These are phyloP conservation scores for Trichoderma harzianum DNA, from an alignment of 2,329 filamentous ascomycete species.

Conservation along the genomic window DNA sequence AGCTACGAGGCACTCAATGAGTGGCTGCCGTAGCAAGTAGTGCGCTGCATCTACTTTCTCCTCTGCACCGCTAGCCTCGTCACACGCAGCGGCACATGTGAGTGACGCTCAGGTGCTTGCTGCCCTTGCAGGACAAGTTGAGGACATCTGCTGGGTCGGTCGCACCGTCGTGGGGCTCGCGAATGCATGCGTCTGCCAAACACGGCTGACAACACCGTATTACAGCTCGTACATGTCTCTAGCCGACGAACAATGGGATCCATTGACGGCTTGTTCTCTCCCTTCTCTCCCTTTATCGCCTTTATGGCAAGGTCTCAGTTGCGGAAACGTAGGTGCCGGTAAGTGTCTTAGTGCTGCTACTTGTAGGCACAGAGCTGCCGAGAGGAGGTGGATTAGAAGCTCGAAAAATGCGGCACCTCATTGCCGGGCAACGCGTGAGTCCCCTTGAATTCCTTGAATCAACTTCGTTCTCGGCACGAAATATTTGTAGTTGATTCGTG, in stretches of 20 bases:
- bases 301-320: background rate
- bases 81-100: conserved; percentile 9
- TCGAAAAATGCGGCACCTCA: background rate
- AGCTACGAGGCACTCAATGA: conserved; percentile 17
- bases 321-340: background rate
- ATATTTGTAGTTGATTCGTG: background rate
- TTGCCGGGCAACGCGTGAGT: conserved; percentile 2
- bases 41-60: background rate
- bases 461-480: background rate
- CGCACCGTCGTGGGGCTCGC: background rate
- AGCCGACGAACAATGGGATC: background rate
- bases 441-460: background rate
- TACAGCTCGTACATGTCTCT: background rate
- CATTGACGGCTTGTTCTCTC: background rate
- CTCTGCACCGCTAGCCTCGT: background rate
- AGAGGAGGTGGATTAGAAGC: background rate
- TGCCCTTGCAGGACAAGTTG: conserved; percentile 12
- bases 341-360: background rate
- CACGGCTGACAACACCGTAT: background rate
- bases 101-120: conserved; percentile 9
- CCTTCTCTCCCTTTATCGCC: background rate
- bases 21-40: background rate
- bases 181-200: background rate
- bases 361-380: background rate
- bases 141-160: conserved; percentile 6